Percentiles rank a stretch among this genome's conserved stretches.
phyloP scores from a whole-genome alignment of 2,329 filamentous ascomycete species.

The Domatiomyces globalis region DNA sequence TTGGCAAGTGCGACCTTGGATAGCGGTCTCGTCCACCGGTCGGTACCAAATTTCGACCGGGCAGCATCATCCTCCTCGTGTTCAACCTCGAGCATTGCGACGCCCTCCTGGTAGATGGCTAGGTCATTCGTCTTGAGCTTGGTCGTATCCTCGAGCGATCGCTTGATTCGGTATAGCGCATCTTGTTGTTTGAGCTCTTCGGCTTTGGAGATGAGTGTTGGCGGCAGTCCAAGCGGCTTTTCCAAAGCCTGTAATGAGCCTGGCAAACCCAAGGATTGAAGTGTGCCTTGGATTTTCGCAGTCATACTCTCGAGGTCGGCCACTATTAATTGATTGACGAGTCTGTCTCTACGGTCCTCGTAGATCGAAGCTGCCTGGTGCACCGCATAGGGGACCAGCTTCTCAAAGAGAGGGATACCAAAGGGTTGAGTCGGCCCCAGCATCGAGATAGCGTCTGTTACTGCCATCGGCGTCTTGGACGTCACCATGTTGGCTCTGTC shows the following conservation, averaged over 20 bases:
- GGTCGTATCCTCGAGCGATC: constrained; percentile 74
- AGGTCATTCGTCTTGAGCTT: constrained; percentile 73
- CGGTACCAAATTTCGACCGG: constrained; percentile 67
- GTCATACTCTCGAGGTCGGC: constrained; percentile 72
- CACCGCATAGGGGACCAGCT: constrained; percentile 87
- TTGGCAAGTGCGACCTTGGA: constrained; percentile 57
- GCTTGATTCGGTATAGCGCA: constrained; percentile 60
- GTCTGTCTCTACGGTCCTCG: constrained; percentile 74
- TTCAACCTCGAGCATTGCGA: constrained; percentile 62
- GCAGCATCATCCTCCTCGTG: constrained; percentile 68
- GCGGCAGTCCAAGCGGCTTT: constrained; percentile 81
- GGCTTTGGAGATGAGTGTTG: constrained; percentile 71
- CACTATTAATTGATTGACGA: constrained; percentile 78
- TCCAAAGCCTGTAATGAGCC: constrained; percentile 89
- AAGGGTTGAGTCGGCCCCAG: constrained; percentile 69
- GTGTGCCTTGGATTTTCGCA: constrained; percentile 59
- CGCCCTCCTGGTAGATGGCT: constrained; percentile 68
- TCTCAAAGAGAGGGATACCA: constrained; percentile 72
- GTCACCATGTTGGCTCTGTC: constrained; percentile 82
- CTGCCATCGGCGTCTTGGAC: constrained; percentile 62
- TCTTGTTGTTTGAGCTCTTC: constrained; percentile 90
- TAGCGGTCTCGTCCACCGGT: constrained; percentile 61
- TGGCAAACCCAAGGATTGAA: constrained; percentile 73
- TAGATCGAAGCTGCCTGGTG: constrained; percentile 94
- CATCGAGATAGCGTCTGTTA: constrained; percentile 64